These are phyloP conservation scores for Talaromyces borbonicus DNA, from an alignment of 495 filamentous ascomycete genomes.

Conservation along the genomic window DNA sequence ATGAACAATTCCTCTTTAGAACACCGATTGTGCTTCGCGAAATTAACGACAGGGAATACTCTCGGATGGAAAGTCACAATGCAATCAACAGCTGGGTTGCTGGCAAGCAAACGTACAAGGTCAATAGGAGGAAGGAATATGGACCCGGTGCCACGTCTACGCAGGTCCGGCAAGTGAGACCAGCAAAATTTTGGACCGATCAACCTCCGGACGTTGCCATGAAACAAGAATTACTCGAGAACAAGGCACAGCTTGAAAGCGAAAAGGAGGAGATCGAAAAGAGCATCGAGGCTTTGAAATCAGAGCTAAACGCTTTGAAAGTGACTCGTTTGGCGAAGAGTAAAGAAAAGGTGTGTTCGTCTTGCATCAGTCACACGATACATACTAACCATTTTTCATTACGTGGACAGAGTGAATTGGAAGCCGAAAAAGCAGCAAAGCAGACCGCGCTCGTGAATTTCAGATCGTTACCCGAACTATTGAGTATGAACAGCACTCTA, in stretches of 20 bases:
- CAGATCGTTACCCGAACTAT: slow-evolving; percentile 56
- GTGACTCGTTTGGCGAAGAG: slow-evolving; percentile 11
- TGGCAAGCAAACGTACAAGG: slow-evolving; percentile 45
- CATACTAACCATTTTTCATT: neutral
- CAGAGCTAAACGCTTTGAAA: slow-evolving; percentile 32
- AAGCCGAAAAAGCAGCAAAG: slow-evolving; percentile 41
- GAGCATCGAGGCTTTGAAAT: slow-evolving; percentile 20
- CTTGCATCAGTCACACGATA: neutral
- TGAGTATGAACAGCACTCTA: slow-evolving; percentile 40
- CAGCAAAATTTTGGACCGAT: slow-evolving; percentile 62
- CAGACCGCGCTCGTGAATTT: slow-evolving; percentile 55
- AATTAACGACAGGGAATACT: slow-evolving; percentile 53
- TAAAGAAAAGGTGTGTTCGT: slow-evolving; percentile 30
- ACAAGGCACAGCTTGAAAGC: slow-evolving; percentile 32
- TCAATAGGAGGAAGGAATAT: slow-evolving; percentile 63
- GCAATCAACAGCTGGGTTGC: slow-evolving; percentile 53
- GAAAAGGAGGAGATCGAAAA: slow-evolving; percentile 29
- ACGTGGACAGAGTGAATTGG: slow-evolving; percentile 16
- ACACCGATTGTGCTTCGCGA: slow-evolving; percentile 54
- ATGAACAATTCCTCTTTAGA: slow-evolving; percentile 52
- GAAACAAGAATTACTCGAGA: slow-evolving; percentile 40
- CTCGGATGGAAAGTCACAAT: slow-evolving; percentile 39
- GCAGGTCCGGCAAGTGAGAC: slow-evolving; percentile 39
- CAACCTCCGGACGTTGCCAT: slow-evolving; percentile 58
- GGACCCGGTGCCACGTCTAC: slow-evolving; percentile 59